phyloP scores from a whole-genome alignment of 2,329 filamentous ascomycete genomes.

The Hypocreales sp. region DNA sequence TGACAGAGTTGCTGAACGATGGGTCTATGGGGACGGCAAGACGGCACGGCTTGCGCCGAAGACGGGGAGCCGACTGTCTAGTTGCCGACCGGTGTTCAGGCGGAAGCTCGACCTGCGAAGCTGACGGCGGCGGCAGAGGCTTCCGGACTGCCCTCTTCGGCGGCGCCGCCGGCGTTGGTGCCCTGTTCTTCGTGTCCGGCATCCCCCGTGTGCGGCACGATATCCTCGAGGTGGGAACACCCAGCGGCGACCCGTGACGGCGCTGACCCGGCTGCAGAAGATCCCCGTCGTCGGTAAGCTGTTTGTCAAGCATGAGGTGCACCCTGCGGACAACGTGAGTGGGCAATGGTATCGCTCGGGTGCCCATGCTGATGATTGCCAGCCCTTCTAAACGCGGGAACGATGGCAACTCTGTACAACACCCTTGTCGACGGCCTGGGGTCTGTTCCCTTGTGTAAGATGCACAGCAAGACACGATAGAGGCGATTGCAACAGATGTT shows the following conservation, averaged over 20 bases:
- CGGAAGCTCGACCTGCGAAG: not conserved
- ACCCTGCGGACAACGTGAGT: slow-evolving; percentile 48
- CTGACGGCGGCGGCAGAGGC: slow-evolving; percentile 3
- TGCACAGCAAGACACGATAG: too few relatives aligned
- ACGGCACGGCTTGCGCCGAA: too few relatives aligned
- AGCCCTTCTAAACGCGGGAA: slow-evolving; percentile 33
- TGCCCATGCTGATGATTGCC: slow-evolving; percentile 8
- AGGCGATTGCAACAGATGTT: too few relatives aligned
- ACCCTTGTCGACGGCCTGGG: slow-evolving; percentile 7
- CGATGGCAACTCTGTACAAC: slow-evolving; percentile 12
- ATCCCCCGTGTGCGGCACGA: slow-evolving; percentile 45
- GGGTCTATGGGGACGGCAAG: too few relatives aligned
- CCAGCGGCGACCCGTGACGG: too few relatives aligned
- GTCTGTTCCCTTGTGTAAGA: slow-evolving; percentile 21
- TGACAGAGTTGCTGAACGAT: too few relatives aligned
- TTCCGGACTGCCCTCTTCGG: slow-evolving; percentile 32
- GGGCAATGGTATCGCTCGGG: not conserved
- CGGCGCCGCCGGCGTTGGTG: slow-evolving; percentile 38
- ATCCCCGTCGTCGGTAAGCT: slow-evolving; percentile 34
- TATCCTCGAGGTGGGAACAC: slow-evolving; percentile 41
- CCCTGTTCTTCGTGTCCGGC: slow-evolving; percentile 46
- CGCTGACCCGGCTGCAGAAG: too few relatives aligned
- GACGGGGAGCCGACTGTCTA: too few relatives aligned
- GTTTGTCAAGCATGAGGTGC: slow-evolving; percentile 38
- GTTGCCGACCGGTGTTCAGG: too few relatives aligned